Evolutionary conservation across 306 rosid species (phyloP).

Genomic region (Cajanus cajan): DNA sequence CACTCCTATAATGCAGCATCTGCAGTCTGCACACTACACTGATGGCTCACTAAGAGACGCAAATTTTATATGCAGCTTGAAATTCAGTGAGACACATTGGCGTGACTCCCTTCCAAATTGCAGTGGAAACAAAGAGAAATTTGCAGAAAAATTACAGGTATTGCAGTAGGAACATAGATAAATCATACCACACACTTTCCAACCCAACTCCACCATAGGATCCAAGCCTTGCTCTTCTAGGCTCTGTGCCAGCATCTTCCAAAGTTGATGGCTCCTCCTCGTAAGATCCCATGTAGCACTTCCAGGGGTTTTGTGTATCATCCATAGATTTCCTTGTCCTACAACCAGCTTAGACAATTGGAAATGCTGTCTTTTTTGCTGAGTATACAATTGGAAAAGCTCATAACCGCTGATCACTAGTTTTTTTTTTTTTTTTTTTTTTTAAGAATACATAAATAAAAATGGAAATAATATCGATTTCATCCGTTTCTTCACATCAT

Average conservation of each 20-base stretch:
- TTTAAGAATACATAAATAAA: no score
- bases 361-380: no score
- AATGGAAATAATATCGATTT: no score
- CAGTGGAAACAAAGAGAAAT: conserved; percentile 6
- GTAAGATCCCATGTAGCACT: conserved; percentile 68
- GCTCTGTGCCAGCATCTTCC: conserved; percentile 59
- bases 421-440: no score
- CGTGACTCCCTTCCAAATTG: neutral
- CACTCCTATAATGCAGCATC: neutral
- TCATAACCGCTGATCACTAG: no score
- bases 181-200: conserved; percentile 81
- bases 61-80: conserved; percentile 3
- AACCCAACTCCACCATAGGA: conserved; percentile 71
- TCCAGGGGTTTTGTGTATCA: conserved; percentile 69
- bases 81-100: neutral
- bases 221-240: conserved; percentile 65
- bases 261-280: conserved; percentile 69
- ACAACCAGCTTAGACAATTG: conserved; percentile 34
- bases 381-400: neutral
- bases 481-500: no score
- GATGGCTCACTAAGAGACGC: neutral
- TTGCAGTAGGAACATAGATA: no score
- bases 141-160: neutral
- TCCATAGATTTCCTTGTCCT: conserved; percentile 98
- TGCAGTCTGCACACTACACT: no score